Base-by-base conservation (phyloP, 139 green algal genomes). In the Astrephomene gubernaculifera region DNA sequence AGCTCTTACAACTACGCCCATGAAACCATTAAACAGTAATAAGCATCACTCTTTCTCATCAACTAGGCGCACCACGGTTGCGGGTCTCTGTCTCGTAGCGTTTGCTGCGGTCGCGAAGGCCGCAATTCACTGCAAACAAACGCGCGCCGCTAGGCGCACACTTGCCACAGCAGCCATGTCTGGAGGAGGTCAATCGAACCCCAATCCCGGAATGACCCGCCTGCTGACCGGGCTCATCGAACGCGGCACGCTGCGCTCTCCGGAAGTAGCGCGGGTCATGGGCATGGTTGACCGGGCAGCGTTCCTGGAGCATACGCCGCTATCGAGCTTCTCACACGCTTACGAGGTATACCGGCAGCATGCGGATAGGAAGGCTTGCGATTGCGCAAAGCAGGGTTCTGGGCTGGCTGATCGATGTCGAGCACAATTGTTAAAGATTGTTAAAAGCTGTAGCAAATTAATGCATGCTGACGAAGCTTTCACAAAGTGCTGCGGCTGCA, bases 261-360 rank as follows among this genome's bases (percentile, higher is more conserved):
- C 33, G 33, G 54, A 35, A 36, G 78, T 84, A 63, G 78, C 78
- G 2, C 14, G n/a, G 43, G n/a, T 25, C 63, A 84, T 84, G 78
- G 14, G 39, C 1, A 5, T 0, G 5, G 63, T 84, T 41, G 78
- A 84, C n/a, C 78, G 78, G 3, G 63, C 21, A 9, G 31, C 43
- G 0, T 84, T 84, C 41, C 0, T 75, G 41, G 9, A 21, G 21
- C n/a, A n/a, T n/a, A n/a, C n/a, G n/a, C n/a, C n/a, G n/a, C n/a
- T n/a, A n/a, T n/a, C n/a, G 0, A 19, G 10, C 74, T 24, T 1
- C 4, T 33, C 0, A 17, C 31, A 53, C 0, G 76, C 57, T 4
- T 83, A 83, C 39, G 76, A 73, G 41, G 76, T 83, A n/a, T n/a
- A n/a, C n/a, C n/a, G n/a, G n/a, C n/a, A n/a, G n/a, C n/a, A n/a